Evolutionary conservation across 306 rosid species (phyloP), one percentile per base, ranked within the genome.

Genomic region (Medicago arabica): DNA sequence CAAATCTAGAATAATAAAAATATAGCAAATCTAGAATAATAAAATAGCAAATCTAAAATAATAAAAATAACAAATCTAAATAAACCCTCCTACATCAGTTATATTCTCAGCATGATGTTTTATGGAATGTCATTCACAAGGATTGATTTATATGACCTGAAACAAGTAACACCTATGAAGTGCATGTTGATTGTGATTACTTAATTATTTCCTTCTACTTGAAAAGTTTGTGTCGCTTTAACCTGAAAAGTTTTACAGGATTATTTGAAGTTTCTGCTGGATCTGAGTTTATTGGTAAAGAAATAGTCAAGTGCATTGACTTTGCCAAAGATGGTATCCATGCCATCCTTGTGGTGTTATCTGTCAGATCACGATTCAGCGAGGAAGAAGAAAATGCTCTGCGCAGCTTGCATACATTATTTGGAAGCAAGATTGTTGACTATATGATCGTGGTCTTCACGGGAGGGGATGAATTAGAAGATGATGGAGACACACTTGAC

Each of bases 311-410:
- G 46, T 94, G 98, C 63, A 91, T 94, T 75, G 83, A 85, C 73
- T 44, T 94, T 80, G 98, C 98, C 23, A 90, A 94, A 85, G 95
- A 94, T 70, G 98, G 97, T 50, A 88, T 94, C 75, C 98, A 94
- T 85, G 98, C 97, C 0, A 76, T 93, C 50, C 75, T 93, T 70
- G 69, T 93, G 19, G 96, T 91, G 74, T 87, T 89, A 55, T 91
- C 98, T 2, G 90, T 90, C 3, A 82, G 89, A 75, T 62, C 92
- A 28, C 96, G 97, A 14, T 91, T 93, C 60, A 80, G 97, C 3
- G 78, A 86, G 11, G 97, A 93, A 77, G 97, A 93, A 80, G 84
- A 72, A 71, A 83, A 93, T 71, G 91, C 96, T 28, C 44, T 93
- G 13, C 83, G 54, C 4, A 89, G 91, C 86, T 85, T 91, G 86